Evolutionary conservation across 108 stramenopile species (phyloP).

Genomic region (Nannochloropsis salina): DNA sequence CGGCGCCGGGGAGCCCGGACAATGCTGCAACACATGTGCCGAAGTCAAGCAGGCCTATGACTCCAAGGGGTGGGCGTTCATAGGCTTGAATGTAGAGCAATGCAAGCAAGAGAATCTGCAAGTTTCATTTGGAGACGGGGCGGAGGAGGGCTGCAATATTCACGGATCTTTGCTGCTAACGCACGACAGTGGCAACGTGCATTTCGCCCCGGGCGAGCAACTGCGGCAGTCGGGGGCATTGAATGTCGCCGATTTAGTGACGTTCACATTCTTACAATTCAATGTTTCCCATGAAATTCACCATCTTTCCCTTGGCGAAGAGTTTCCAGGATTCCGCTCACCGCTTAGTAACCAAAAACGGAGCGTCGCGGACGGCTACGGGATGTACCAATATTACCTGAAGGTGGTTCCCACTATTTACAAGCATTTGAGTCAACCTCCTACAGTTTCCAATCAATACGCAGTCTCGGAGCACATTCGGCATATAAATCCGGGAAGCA

Average conservation of each 20-base stretch:
- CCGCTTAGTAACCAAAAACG: slow-evolving; percentile 20
- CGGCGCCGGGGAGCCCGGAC: slow-evolving; percentile 78
- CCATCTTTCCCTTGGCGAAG: slow-evolving; percentile 71
- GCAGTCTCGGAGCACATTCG: slow-evolving; percentile 90
- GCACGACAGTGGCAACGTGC: slow-evolving; percentile 82
- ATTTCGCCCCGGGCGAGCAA: slow-evolving; percentile 78
- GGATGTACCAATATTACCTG: slow-evolving; percentile 80
- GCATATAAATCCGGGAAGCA: slow-evolving; percentile 77
- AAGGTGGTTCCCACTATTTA: slow-evolving; percentile 92
- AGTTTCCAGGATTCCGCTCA: slow-evolving; percentile 53
- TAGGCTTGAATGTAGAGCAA: slow-evolving; percentile 58
- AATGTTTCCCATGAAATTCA: slow-evolving; percentile 86
- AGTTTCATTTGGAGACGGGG: slow-evolving; percentile 41
- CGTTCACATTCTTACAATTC: slow-evolving; percentile 69
- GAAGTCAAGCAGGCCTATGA: slow-evolving; percentile 85
- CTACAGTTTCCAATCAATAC: slow-evolving; percentile 82
- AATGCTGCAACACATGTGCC: slow-evolving; percentile 94
- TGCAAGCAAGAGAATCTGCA: slow-evolving; percentile 52
- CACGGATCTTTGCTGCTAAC: slow-evolving; percentile 73
- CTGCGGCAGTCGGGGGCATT: slow-evolving; percentile 55
- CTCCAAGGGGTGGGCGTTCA: slow-evolving; percentile 74
- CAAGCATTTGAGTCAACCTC: slow-evolving; percentile 64
- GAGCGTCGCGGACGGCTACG: slow-evolving; percentile 64
- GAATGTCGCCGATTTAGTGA: slow-evolving; percentile 50
- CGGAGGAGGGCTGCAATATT: slow-evolving; percentile 85